phyloP scores from a whole-genome alignment of 1,139 yeast species.

The Pichia sp. region DNA sequence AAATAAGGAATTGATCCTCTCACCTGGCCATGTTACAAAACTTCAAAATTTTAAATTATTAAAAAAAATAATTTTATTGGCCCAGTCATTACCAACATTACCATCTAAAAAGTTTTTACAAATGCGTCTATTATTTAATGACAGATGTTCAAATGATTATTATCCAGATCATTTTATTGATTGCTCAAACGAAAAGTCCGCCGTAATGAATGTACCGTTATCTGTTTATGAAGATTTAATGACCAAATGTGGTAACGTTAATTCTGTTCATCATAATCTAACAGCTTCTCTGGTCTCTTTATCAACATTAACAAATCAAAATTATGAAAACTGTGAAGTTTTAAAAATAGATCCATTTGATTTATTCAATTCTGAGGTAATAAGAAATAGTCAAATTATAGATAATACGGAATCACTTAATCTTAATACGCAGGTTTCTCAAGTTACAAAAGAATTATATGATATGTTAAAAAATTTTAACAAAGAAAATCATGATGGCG shows the following conservation, averaged over 20 bases:
- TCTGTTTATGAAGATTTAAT: conserved; percentile 14
- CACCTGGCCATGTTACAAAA: conserved; percentile 30
- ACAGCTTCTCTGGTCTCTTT: conserved; percentile 18
- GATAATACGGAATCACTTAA: neutral
- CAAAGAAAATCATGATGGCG: conserved; percentile 9
- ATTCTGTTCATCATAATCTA: conserved; percentile 20
- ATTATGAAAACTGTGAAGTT: neutral
- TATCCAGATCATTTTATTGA: conserved; percentile 46
- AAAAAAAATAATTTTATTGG: conserved; percentile 42
- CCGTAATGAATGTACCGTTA: conserved; percentile 19
- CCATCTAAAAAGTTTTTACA: conserved; percentile 40
- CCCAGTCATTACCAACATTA: conserved; percentile 45
- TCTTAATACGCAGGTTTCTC: conserved; percentile 16
- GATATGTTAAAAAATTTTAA: conserved; percentile 7
- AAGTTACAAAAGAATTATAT: conserved; percentile 22
- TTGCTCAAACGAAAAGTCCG: conserved; percentile 31
- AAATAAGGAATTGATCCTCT: conserved; percentile 24
- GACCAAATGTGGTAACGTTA: conserved; percentile 20
- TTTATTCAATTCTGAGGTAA: neutral
- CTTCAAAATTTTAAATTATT: conserved; percentile 40
- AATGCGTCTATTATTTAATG: conserved; percentile 44
- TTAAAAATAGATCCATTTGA: conserved; percentile 22
- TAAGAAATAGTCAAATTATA: no score
- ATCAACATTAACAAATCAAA: conserved; percentile 8
- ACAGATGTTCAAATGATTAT: conserved; percentile 39